Percentiles rank a stretch among this genome's conserved stretches.
Conservation (phyloP, 106 monocot species). For the Phalaenopsis equestris region DNA sequence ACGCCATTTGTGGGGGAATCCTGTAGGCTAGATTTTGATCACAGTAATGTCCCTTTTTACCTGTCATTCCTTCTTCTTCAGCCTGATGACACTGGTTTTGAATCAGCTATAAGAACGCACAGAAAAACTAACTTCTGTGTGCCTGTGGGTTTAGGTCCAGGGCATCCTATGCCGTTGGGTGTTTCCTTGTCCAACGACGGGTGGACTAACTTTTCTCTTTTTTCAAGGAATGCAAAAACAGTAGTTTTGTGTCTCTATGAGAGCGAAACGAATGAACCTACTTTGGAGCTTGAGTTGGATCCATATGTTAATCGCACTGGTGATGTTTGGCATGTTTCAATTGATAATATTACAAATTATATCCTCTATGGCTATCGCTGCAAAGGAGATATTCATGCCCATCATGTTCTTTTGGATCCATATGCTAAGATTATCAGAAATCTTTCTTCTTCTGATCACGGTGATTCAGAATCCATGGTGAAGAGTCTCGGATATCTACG, state of each 20-base stretch:
- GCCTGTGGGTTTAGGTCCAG: conserved; percentile 60
- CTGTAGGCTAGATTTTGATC: conserved; percentile 44
- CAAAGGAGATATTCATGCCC: conserved; percentile 28
- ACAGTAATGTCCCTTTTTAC: conserved; percentile 39
- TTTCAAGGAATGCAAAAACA: conserved; percentile 65
- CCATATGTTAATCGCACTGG: conserved; percentile 73
- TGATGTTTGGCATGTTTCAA: conserved; percentile 64
- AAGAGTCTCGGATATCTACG: conserved; percentile 45
- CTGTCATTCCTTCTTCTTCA: conserved; percentile 50
- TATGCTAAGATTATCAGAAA: conserved; percentile 54
- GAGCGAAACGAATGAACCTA: conserved; percentile 23
- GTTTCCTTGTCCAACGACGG: conserved; percentile 47
- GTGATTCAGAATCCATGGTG: conserved; percentile 24
- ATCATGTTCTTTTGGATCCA: conserved; percentile 66
- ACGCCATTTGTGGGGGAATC: conserved; percentile 20
- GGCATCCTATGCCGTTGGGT: conserved; percentile 61
- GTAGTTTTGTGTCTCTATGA: conserved; percentile 63
- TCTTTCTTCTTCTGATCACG: conserved; percentile 22
- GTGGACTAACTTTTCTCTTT: conserved; percentile 56
- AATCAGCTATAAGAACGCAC: conserved; percentile 40
- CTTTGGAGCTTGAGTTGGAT: conserved; percentile 70
- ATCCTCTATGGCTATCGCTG: conserved; percentile 66
- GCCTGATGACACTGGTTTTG: conserved; percentile 10
- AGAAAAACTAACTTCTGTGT: conserved; percentile 62
- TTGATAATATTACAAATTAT: conserved; percentile 32